Evolutionary conservation across 805 yeast species (phyloP).

Genomic region (Kazachstania bromeliacearum): DNA sequence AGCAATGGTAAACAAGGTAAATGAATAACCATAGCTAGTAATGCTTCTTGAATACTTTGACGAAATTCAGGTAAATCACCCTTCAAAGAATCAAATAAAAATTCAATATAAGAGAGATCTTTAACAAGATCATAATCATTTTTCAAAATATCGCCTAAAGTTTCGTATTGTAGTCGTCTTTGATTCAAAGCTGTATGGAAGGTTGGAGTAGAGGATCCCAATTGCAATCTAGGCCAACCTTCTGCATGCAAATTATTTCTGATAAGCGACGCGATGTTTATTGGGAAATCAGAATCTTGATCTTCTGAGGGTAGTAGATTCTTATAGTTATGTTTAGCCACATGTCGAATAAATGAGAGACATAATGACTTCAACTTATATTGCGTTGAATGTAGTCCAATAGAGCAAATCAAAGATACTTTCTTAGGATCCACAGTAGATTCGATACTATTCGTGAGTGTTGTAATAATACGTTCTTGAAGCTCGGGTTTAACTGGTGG

Average conservation of each 20-base stretch:
- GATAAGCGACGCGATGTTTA: constrained; percentile 42
- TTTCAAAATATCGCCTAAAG: constrained; percentile 57
- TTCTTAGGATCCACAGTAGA: constrained; percentile 35
- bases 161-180: constrained; percentile 64
- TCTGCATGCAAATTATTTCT: constrained; percentile 43
- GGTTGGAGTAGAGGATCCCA: constrained; percentile 27
- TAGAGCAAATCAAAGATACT: constrained; percentile 42
- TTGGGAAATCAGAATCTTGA: constrained; percentile 10
- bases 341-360: constrained; percentile 57
- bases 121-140: constrained; percentile 34
- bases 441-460: constrained; percentile 41
- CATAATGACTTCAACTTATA: constrained; percentile 48
- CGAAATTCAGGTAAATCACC: constrained; percentile 56
- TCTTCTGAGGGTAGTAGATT: constrained; percentile 8
- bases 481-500: constrained; percentile 47
- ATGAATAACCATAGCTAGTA: constrained; percentile 48
- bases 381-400: constrained; percentile 49
- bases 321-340: constrained; percentile 30
- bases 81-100: constrained; percentile 60
- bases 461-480: constrained; percentile 46
- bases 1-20: constrained; percentile 33
- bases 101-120: constrained; percentile 47
- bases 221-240: constrained; percentile 50
- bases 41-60: constrained; percentile 60
- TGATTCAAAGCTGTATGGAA: constrained; percentile 35